Base-by-base conservation (phyloP, 768 basidiomycete genomes). In the Tricholoma sp. region DNA sequence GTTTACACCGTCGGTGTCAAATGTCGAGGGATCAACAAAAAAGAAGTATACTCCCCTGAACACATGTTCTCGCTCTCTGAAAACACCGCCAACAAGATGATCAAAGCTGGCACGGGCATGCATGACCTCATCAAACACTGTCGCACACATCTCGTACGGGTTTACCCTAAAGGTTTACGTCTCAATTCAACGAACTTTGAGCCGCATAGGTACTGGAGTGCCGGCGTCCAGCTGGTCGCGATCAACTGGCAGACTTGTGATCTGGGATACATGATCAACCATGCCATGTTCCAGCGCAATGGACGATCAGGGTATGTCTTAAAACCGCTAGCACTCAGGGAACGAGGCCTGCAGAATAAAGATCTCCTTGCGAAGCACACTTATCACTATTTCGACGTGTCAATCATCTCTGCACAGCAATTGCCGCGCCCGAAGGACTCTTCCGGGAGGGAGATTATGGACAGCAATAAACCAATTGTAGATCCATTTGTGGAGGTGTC, bases 211-310 rank as follows among this genome's bases (percentile, higher is more conserved):
- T 95, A 85, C 67, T 99, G 97, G 97, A 82, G 84, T 1, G 85
- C 86, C 1, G 97, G 97, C 7, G 83, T 85, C 4, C 96, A 98
- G 68, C 71, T 98, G 31, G 94, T 96, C 0, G 93, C 97, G 4
- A 80, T 99, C 57, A 99, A 99, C 69, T 97, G 94, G 91, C 97
- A 99, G 70, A 98, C 95, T 0, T 87, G 85, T 62, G 95, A 98
- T 70, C 68, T 92, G 52, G 95, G 94, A 1, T 89, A 88, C 65
- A 86, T 91, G 78, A 90, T 98, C 67, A 99, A 98, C 66, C 86
- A 90, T 55, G 92, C 95, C 13, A 95, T 98, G 92, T 99, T 99
- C 70, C 85, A 90, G 64, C 80, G 91, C 8, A 94, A 95, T 61
- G 91, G 89, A 10, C 83, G 88, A n/a, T 80, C 83, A 1, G 97